Evolutionary conservation across 2,329 filamentous ascomycete genomes (phyloP).

Genomic region (Aspergillus uvarum): DNA sequence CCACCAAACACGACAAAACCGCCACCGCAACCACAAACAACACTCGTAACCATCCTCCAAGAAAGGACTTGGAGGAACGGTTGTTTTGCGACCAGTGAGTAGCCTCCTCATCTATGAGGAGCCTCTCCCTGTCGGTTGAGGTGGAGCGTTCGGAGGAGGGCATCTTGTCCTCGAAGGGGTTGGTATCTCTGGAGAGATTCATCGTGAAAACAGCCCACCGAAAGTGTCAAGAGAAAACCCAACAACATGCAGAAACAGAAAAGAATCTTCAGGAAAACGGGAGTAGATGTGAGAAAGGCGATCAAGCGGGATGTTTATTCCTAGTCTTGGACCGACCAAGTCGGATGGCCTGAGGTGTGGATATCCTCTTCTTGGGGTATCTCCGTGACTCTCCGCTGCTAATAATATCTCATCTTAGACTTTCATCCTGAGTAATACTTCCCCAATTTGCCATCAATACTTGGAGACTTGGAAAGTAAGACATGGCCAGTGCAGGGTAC

Average conservation of each 20-base stretch:
- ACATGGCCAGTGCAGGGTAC: conserved; percentile 1
- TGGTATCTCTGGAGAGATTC: not conserved
- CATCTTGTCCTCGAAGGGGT: conserved; percentile 9
- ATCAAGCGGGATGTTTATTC: not conserved
- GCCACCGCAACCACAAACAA: conserved; percentile 18
- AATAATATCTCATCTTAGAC: conserved; percentile 1
- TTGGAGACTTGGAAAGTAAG: not conserved
- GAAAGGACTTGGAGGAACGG: not conserved
- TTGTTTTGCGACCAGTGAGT: conserved; percentile 6
- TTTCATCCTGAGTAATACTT: too few relatives aligned
- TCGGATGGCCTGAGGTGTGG: not conserved
- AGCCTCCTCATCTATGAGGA: conserved; percentile 7
- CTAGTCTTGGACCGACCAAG: not conserved
- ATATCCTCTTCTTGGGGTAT: not conserved
- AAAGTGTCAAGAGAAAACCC: not conserved
- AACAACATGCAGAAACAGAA: not conserved
- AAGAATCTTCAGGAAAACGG: not conserved
- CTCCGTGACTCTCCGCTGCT: conserved; percentile 3
- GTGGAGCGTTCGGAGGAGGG: not conserved
- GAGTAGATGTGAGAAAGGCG: not conserved
- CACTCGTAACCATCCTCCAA: conserved; percentile 5
- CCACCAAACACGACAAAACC: conserved; percentile 22
- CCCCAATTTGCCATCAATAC: too few relatives aligned
- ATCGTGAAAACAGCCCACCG: not conserved
- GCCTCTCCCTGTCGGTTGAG: conserved; percentile 3